Conservation (phyloP, 192 early-diverging fungal species). For the Spizellomyces sp. region DNA sequence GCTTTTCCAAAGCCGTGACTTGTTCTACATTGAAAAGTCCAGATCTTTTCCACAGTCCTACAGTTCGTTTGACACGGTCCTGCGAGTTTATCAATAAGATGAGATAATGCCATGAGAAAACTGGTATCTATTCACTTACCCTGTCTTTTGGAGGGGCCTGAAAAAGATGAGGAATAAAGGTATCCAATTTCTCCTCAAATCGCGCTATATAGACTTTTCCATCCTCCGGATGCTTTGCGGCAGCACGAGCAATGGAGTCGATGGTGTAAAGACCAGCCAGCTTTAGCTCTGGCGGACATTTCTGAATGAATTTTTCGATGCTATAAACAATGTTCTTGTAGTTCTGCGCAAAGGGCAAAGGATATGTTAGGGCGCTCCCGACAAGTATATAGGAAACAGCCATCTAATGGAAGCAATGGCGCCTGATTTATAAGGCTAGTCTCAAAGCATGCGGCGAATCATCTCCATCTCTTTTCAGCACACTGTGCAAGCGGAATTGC, state of each 20-base stretch:
- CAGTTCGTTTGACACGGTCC: constrained; percentile 54
- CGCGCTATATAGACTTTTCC: constrained; percentile 39
- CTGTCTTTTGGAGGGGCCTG: constrained; percentile 49
- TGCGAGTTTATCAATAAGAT: constrained; percentile 23
- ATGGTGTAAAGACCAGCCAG: constrained; percentile 55
- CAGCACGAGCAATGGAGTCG: constrained; percentile 48
- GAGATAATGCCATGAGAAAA: neutral
- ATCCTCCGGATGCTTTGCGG: constrained; percentile 39
- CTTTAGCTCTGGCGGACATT: constrained; percentile 52
- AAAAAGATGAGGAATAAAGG: constrained; percentile 43
- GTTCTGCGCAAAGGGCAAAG: constrained; percentile 24
- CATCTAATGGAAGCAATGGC: neutral
- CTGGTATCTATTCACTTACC: constrained; percentile 22
- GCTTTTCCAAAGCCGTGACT: constrained; percentile 37
- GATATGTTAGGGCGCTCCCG: too few species aligned
- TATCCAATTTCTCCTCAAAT: constrained; percentile 52
- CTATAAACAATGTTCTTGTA: constrained; percentile 50
- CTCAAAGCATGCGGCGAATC: constrained; percentile 2
- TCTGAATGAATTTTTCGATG: constrained; percentile 51
- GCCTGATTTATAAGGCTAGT: neutral
- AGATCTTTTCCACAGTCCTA: constrained; percentile 50
- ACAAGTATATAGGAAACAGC: neutral
- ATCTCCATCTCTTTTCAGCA: neutral
- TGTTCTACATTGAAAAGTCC: constrained; percentile 38
- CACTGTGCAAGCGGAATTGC: too few species aligned